A percentile compares a stretch with the other conserved stretches of the same genome.
These are phyloP conservation scores for Ophiognomonia clavigignenti-juglandacearum DNA, from an alignment of 2,329 filamentous ascomycete species.

Conservation along the genomic window DNA sequence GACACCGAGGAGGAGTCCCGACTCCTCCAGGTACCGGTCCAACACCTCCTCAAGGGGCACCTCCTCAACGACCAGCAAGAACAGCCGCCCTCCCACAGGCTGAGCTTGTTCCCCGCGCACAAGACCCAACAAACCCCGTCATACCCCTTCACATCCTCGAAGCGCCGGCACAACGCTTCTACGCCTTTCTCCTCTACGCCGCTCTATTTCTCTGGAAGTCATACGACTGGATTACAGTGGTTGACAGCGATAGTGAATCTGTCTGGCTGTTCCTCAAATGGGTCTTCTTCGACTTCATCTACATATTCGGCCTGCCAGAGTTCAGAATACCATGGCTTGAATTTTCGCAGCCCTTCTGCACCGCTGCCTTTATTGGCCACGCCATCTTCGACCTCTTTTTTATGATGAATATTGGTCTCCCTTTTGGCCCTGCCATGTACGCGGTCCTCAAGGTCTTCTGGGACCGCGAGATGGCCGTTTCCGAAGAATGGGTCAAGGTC, in stretches of 20 bases:
- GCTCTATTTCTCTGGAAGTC: slow-evolving; percentile 75
- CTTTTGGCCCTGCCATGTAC: slow-evolving; percentile 67
- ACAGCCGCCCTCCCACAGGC: slow-evolving; percentile 23
- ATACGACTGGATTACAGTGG: slow-evolving; percentile 76
- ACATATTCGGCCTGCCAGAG: slow-evolving; percentile 80
- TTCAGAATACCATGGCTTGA: slow-evolving; percentile 95
- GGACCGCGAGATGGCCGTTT: slow-evolving; percentile 87
- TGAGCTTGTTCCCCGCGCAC: slow-evolving; percentile 42
- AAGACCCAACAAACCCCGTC: slow-evolving; percentile 47
- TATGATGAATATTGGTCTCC: slow-evolving; percentile 87
- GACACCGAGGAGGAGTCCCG: slow-evolving; percentile 9
- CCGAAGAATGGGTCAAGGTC: slow-evolving; percentile 87
- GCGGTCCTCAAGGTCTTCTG: slow-evolving; percentile 77
- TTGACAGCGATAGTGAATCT: slow-evolving; percentile 81
- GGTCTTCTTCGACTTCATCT: slow-evolving; percentile 79
- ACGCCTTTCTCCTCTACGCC: slow-evolving; percentile 75
- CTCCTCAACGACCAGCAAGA: background rate
- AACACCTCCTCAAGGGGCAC: background rate
- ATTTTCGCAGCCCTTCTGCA: slow-evolving; percentile 71
- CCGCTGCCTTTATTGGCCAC: slow-evolving; percentile 67
- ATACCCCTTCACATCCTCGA: slow-evolving; percentile 81
- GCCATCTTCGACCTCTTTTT: slow-evolving; percentile 73
- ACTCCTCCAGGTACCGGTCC: slow-evolving; percentile 10
- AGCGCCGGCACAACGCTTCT: slow-evolving; percentile 85
- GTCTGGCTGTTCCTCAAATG: slow-evolving; percentile 92